Conservation (phyloP, 2,329 filamentous ascomycete genomes). For the Mollisiaceae sp. region DNA sequence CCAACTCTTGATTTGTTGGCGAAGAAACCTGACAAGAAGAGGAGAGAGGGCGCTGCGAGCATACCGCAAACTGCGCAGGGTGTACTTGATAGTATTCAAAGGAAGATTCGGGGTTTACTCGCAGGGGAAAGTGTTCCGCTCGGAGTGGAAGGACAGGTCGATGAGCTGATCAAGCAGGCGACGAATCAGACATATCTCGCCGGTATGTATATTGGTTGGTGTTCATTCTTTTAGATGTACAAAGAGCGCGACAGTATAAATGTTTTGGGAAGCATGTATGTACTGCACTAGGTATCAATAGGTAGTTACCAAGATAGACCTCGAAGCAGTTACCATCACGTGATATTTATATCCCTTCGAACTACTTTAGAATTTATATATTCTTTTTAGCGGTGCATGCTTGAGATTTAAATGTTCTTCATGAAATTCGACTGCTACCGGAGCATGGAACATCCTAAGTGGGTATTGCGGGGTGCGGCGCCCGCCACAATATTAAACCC, state of each 20-base stretch:
- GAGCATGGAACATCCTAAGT: neutral
- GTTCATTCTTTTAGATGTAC: slow-evolving; percentile 61
- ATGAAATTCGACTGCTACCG: neutral
- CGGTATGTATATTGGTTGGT: slow-evolving; percentile 98
- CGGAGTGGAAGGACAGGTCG: slow-evolving; percentile 96
- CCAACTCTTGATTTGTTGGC: slow-evolving; percentile 89
- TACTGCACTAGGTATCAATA: neutral
- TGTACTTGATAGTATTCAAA: slow-evolving; percentile 86
- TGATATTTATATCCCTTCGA: neutral
- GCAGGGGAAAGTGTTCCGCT: slow-evolving; percentile 89
- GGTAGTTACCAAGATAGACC: neutral
- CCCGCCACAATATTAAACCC: neutral
- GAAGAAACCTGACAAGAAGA: slow-evolving; percentile 66
- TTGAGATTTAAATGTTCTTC: neutral
- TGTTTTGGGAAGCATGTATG: neutral
- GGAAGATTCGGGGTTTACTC: slow-evolving; percentile 84
- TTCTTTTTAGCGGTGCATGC: neutral
- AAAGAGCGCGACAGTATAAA: neutral
- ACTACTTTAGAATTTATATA: neutral
- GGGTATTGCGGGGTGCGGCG: neutral
- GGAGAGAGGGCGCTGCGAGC: slow-evolving; percentile 41
- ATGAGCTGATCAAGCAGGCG: slow-evolving; percentile 89
- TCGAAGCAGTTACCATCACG: neutral
- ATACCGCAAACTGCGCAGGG: slow-evolving; percentile 74
- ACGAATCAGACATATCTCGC: slow-evolving; percentile 79